Base-by-base conservation (phyloP, 129 eudicot genomes). In the Pulicaria dysenterica region DNA sequence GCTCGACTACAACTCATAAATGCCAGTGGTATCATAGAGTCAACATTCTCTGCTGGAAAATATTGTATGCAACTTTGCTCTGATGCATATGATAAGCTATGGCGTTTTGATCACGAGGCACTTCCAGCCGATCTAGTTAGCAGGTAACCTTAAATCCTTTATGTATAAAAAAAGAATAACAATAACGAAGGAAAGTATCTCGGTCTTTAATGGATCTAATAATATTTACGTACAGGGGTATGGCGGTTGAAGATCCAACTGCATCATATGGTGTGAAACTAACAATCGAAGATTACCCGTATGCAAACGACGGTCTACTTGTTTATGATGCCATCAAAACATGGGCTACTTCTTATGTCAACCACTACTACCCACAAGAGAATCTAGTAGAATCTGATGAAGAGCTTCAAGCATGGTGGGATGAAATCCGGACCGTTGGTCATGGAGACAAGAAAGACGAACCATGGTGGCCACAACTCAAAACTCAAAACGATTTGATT, bases 41-140 rank as follows among this genome's bases (percentile, higher is more conserved):
- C 45, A 0, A 5, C 84, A 10, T 91, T 91, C 60, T 65, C 92
- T 43, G 86, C 90, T 8, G 78, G 79, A 36, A 88, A 82, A 73
- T 91, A 91, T 34, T 77, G 83, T 43, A 73, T 86, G 76, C 90
- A 88, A 79, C 46, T 91, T n/a, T 72, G 88, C 77, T 84, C 96
- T 24, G 86, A 53, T 62, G 88, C 80, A 0, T 91, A 91, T 74
- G 92, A 78, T 68, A 67, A 73, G 13, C 58, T 70, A 11, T 91
- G 97, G 97, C 86, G 83, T 14, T 91, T 91, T 54, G 97, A 91
- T 67, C 83, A 60, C 0, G 80, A 91, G 37, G 90, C 85, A 16
- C 81, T 91, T 44, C 97, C 95, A 4, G 87, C 82, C 13, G 88
- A 87, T 71, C 75, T 88, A 14, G 86, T 88, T 57, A 84, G 72